These are phyloP conservation scores for Lactarius evosmus DNA, from an alignment of 768 basidiomycete species.

Conservation along the genomic window DNA sequence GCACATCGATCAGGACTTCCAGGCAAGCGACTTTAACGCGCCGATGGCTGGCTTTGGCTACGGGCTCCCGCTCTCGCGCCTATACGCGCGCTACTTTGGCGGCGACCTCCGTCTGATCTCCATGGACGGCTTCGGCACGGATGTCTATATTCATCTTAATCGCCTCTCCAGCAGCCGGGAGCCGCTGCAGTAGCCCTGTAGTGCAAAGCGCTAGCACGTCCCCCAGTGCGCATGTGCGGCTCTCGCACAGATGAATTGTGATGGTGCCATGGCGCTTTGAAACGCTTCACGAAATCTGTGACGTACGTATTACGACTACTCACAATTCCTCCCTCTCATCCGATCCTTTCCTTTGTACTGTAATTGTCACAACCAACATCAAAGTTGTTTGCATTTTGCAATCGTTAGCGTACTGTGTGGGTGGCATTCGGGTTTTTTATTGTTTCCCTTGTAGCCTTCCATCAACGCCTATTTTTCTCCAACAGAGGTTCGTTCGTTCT, in stretches of 20 bases:
- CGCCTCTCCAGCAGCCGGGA: conserved; percentile 78
- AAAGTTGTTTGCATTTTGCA: background rate
- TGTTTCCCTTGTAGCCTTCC: too few species aligned
- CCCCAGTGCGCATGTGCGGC: too few species aligned
- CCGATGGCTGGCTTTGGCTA: conserved; percentile 98
- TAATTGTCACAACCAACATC: background rate
- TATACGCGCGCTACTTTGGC: conserved; percentile 96
- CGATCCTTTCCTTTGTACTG: background rate
- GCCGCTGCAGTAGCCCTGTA: conserved; percentile 52
- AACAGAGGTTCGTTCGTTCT: background rate
- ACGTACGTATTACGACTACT: background rate
- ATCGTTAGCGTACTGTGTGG: background rate
- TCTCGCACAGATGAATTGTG: background rate
- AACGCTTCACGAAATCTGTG: background rate
- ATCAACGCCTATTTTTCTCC: background rate
- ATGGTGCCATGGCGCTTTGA: background rate
- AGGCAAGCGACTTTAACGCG: conserved; percentile 88
- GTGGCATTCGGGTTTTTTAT: too few species aligned
- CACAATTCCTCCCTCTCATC: too few species aligned
- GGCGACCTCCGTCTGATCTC: conserved; percentile 91
- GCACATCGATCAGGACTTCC: conserved; percentile 72
- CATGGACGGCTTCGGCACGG: conserved; percentile 98
- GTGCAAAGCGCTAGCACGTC: background rate
- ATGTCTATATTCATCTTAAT: conserved; percentile 91
- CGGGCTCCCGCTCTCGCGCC: conserved; percentile 84